Percentiles rank a stretch among this genome's conserved stretches.
These are phyloP conservation scores for Camelina hispida DNA, from an alignment of 345 rosid species.

Conservation along the genomic window DNA sequence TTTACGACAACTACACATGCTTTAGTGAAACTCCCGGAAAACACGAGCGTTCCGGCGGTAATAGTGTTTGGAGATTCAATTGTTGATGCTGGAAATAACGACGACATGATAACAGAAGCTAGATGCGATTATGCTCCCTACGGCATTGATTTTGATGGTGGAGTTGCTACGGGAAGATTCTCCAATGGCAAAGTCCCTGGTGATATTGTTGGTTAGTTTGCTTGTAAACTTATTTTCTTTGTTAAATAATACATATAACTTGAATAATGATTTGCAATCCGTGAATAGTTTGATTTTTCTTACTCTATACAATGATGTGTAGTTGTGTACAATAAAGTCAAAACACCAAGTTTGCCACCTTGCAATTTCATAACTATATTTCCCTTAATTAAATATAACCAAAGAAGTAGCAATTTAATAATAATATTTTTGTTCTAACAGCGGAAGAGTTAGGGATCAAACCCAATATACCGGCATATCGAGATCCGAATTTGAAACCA, in stretches of 20 bases:
- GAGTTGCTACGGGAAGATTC: constrained; percentile 77
- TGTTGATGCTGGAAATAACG: constrained; percentile 84
- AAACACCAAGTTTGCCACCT: background rate
- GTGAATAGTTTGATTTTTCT: background rate
- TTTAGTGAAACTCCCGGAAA: constrained; percentile 41
- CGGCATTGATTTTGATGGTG: constrained; percentile 63
- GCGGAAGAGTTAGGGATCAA: constrained; percentile 59
- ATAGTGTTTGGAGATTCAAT: constrained; percentile 85
- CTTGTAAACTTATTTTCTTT: background rate
- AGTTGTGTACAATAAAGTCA: background rate
- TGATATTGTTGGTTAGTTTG: constrained; percentile 61
- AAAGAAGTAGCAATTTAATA: background rate
- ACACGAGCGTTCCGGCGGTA: constrained; percentile 57
- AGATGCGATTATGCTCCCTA: constrained; percentile 77
- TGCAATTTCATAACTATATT: background rate
- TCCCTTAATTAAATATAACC: too few species aligned
- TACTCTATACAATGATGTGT: background rate
- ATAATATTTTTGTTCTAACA: constrained; percentile 12
- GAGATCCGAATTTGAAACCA: constrained; percentile 51
- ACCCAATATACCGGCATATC: constrained; percentile 59
- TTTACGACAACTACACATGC: constrained; percentile 31
- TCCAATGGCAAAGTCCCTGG: constrained; percentile 76
- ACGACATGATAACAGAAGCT: constrained; percentile 51
- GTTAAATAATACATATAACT: background rate
- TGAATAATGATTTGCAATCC: constrained; percentile 2